phyloP scores from a whole-genome alignment of 805 yeast species.

The Clavispora carvajalis region DNA sequence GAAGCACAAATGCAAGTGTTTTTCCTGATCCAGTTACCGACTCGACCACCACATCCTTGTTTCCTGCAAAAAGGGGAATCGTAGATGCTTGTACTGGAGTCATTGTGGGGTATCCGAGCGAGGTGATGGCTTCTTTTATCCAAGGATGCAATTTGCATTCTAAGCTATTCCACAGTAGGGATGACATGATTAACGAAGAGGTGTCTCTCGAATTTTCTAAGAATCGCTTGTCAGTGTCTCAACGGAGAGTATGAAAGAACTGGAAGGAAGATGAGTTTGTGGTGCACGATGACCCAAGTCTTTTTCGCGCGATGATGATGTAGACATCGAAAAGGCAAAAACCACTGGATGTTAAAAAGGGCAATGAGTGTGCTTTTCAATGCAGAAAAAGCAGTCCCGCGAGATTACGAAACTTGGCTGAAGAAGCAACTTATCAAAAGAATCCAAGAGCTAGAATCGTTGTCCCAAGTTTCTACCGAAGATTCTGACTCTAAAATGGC shows the following conservation, averaged over 20 bases:
- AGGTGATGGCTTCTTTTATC: constrained; percentile 64
- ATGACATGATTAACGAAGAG: constrained; percentile 18
- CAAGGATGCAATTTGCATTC: constrained; percentile 57
- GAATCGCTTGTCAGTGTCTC: neutral
- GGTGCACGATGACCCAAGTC: neutral
- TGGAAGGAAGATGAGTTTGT: neutral
- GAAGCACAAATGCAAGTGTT: constrained; percentile 84
- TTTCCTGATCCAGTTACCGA: constrained; percentile 99
- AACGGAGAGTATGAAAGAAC: constrained; percentile 1
- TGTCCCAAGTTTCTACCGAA: neutral
- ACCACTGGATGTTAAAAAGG: constrained; percentile 22
- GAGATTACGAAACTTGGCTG: constrained; percentile 56
- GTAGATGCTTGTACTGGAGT: constrained; percentile 97
- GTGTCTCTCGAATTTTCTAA: constrained; percentile 2
- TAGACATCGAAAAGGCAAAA: constrained; percentile 1
- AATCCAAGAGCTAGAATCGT: constrained; percentile 51
- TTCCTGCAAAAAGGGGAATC: constrained; percentile 74
- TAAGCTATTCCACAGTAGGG: constrained; percentile 60
- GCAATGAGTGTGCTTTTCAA: constrained; percentile 18
- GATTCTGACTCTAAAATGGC: neutral
- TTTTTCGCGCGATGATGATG: constrained; percentile 3
- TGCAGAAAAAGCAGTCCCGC: constrained; percentile 11
- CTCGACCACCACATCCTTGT: constrained; percentile 94
- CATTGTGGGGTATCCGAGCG: constrained; percentile 75
- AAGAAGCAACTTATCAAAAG: constrained; percentile 57